Base-by-base conservation (phyloP, 2,329 filamentous ascomycete species). In the Hortaea werneckii region DNA sequence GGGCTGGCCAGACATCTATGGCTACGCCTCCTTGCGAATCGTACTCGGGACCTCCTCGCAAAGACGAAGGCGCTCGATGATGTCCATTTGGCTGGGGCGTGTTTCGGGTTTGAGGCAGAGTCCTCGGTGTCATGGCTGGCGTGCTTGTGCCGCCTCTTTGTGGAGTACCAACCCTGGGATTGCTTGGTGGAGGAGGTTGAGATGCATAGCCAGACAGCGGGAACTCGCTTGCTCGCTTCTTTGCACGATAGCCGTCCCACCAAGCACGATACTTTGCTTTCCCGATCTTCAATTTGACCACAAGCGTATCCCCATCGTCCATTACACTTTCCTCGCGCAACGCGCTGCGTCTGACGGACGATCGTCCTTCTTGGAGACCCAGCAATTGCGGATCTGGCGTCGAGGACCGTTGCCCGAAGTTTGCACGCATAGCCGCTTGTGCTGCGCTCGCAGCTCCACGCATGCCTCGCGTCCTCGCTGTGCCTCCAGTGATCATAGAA, bases 391-490 rank as follows among this genome's bases (percentile, higher is more conserved):
- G 73, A 63, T 96, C 92, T 3, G 92, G 92, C 0, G 92, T 96
- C 62, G 89, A 86, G 29, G 90, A 95, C 50, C 92, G 82, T 6
- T 40, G 41, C n/a, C 71, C 73, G 38, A 60, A 63, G 52, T 86
- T 83, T 32, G 83, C 83, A 51, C 78, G 71, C 79, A 96, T 90
- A 46, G 89, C 84, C 53, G 87, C 86, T 61, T 90, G 85, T 4
- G 90, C 90, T 38, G 83, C 85, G 27, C 82, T 83, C 11, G 90
- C 90, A 11, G 90, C 90, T 44, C 87, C 88, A 46, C 90, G 82
- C 78, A 95, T 88, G 41, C 84, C 84, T 62, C 90, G 79, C 6
- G 88, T 95, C 51, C 90, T 79, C 34, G 88, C 83, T 1, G 89
- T 95, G 40, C 87, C 87, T 35, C 84, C 85, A 30, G 49, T 52